A percentile compares a stretch with the other conserved stretches of the same genome.
Conservation (phyloP, 257 asterid genomes). For the Petunia secreta region DNA sequence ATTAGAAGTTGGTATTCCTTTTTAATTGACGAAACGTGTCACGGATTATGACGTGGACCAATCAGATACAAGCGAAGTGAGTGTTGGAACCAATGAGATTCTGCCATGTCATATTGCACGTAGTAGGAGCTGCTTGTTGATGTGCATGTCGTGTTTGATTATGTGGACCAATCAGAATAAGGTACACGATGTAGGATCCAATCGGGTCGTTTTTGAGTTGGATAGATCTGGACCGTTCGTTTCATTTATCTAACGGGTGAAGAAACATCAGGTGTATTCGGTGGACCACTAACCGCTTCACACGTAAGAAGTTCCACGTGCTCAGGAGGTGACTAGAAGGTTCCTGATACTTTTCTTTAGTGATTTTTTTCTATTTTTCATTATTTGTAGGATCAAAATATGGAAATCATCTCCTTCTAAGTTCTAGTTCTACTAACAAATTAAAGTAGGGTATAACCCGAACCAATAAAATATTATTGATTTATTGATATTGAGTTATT, state of each 20-base stretch:
- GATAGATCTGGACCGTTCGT: conserved; percentile 35
- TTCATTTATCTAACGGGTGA: not conserved
- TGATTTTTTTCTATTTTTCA: not conserved
- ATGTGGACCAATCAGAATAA: conserved; percentile 48
- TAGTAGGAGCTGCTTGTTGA: conserved; percentile 29
- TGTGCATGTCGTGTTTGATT: conserved; percentile 32
- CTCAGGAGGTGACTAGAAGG: not conserved
- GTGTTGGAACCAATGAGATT: not conserved
- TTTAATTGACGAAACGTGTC: conserved; percentile 40
- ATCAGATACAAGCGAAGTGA: conserved; percentile 25
- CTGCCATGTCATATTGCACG: conserved; percentile 27
- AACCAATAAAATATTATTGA: too few species aligned
- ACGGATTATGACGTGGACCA: conserved; percentile 63
- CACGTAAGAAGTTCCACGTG: conserved; percentile 14
- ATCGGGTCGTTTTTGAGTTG: conserved; percentile 36
- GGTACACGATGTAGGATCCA: conserved; percentile 35
- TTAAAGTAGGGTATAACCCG: too few species aligned
- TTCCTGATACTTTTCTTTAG: not conserved
- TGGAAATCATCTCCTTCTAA: too few species aligned
- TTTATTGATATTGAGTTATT: too few species aligned
- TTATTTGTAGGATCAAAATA: too few species aligned
- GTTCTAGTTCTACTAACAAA: too few species aligned
- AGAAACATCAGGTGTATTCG: not conserved
- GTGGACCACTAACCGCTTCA: conserved; percentile 3
- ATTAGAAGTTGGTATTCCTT: not conserved